A percentile compares a stretch with the other conserved stretches of the same genome.
phyloP scores from a whole-genome alignment of 768 basidiomycete species.

The Leccinum arenicola region DNA sequence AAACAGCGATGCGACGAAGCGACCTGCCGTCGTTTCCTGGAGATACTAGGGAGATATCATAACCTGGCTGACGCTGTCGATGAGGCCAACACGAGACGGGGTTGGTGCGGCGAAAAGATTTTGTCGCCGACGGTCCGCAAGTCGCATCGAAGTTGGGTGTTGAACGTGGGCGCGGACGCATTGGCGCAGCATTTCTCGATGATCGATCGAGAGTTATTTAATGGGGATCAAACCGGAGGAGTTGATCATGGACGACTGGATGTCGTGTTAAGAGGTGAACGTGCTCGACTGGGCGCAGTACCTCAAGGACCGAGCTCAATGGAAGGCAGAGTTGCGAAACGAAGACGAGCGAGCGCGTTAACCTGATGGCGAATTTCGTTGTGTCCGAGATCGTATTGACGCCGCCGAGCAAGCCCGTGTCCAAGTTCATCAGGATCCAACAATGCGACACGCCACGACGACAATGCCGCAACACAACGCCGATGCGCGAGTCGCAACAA shows the following conservation, averaged over 20 bases:
- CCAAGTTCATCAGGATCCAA: conserved; percentile 73
- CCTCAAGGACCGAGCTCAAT: conserved; percentile 67
- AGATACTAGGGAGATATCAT: conserved; percentile 67
- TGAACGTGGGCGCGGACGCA: conserved; percentile 53
- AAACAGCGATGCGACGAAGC: conserved; percentile 91
- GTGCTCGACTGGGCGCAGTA: conserved; percentile 84
- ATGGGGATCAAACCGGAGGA: conserved; percentile 83
- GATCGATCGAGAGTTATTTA: conserved; percentile 86
- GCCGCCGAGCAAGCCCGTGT: conserved; percentile 61
- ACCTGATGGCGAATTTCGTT: conserved; percentile 78
- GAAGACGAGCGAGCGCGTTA: conserved; percentile 67
- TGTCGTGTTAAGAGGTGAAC: conserved; percentile 56
- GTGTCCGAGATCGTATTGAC: conserved; percentile 80
- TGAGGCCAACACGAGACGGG: too few relatives aligned
- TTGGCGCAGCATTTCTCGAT: conserved; percentile 80
- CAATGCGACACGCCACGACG: too few relatives aligned
- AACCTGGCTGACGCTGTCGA: conserved; percentile 58
- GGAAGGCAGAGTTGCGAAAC: conserved; percentile 59
- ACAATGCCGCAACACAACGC: too few relatives aligned
- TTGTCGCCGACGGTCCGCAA: conserved; percentile 30
- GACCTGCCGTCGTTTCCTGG: conserved; percentile 77
- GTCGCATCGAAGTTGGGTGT: conserved; percentile 70
- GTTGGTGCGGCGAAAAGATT: too few relatives aligned
- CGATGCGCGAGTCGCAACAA: too few relatives aligned
- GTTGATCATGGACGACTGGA: conserved; percentile 71